Base-by-base conservation (phyloP, 352 stramenopile genomes). In the Globisporangium polare region DNA sequence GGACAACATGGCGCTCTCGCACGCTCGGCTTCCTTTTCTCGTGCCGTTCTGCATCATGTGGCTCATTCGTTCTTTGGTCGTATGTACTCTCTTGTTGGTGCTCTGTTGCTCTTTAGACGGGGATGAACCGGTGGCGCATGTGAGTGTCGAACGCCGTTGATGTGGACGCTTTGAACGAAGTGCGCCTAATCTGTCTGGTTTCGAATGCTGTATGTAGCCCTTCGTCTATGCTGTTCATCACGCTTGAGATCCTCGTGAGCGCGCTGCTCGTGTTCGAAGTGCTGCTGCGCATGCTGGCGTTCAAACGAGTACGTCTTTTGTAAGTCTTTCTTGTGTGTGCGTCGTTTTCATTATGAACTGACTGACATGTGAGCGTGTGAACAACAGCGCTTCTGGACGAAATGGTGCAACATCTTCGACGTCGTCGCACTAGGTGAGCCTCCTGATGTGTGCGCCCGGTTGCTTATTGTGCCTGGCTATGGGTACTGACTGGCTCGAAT, bases 361-460 rank as follows among this genome's bases (percentile, higher is more conserved):
- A 12, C 31, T 31, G 41, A 22, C 24, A 42, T 27, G 20, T 7
- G 29, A 10, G 15, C 53, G 9, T 45, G 31, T 50, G 18, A 33
- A 43, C 26, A 27, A 33, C 60, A 93, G 83, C 74, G 79, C 29
- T 94, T 90, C 57, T 94, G 85, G 82, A 78, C 77, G 58, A 90
- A 89, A 65, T 94, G 85, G 85, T 88, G 75, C 64, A 94, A 94
- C 69, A 77, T 94, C 20, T 94, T 94, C 53, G 85, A 94, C 65
- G 69, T 94, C 31, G 46, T 91, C n/a, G 85, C 80, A 18, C 69
- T 91, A 18, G 72, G 83, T 93, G 29, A 26, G 27, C 29, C n/a
- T n/a, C 62, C 49, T 10, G 7, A 22, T 39, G 33, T 47, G 27
- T 35, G 20, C 15, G 10, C 7, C 33, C 26, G 10, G 27, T 31